These are phyloP conservation scores for Aspergillus carlsbadensis DNA, from an alignment of 495 filamentous ascomycete species.

Conservation along the genomic window DNA sequence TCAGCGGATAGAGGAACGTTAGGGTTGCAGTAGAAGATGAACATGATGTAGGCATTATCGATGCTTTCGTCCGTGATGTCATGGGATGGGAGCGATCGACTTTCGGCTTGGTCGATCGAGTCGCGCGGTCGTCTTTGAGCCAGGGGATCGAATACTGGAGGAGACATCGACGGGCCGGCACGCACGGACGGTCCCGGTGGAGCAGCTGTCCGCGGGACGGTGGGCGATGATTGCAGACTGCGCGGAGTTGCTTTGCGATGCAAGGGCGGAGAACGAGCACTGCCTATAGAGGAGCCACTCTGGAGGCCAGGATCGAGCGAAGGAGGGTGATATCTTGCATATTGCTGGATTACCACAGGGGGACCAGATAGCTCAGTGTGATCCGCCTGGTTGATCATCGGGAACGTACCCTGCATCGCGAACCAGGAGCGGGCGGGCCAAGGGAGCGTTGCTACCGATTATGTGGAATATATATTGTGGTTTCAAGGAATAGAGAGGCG, in stretches of 20 bases:
- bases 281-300: constrained; percentile 46
- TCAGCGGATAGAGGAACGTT: constrained; percentile 69
- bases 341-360: constrained; percentile 44
- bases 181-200: constrained; percentile 31
- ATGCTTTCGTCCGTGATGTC: constrained; percentile 72
- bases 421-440: neutral
- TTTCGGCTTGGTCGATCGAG: constrained; percentile 35
- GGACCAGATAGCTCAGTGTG: constrained; percentile 30
- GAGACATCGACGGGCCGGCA: constrained; percentile 43
- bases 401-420: constrained; percentile 36
- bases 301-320: constrained; percentile 39
- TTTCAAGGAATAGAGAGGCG: neutral
- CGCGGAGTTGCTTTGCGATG: constrained; percentile 46
- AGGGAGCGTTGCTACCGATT: too few species aligned
- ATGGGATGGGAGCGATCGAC: constrained; percentile 60
- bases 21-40: constrained; percentile 91
- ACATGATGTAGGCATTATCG: constrained; percentile 83
- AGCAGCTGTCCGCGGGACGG: constrained; percentile 31
- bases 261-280: constrained; percentile 41
- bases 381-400: constrained; percentile 35
- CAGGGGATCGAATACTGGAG: constrained; percentile 36
- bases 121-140: constrained; percentile 36
- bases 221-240: constrained; percentile 45
- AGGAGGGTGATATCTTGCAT: constrained; percentile 40
- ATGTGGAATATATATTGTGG: too few species aligned